Percentiles rank a stretch among this genome's conserved stretches.
Conservation (phyloP, 768 basidiomycete genomes). For the Boletus pseudopeckii region DNA sequence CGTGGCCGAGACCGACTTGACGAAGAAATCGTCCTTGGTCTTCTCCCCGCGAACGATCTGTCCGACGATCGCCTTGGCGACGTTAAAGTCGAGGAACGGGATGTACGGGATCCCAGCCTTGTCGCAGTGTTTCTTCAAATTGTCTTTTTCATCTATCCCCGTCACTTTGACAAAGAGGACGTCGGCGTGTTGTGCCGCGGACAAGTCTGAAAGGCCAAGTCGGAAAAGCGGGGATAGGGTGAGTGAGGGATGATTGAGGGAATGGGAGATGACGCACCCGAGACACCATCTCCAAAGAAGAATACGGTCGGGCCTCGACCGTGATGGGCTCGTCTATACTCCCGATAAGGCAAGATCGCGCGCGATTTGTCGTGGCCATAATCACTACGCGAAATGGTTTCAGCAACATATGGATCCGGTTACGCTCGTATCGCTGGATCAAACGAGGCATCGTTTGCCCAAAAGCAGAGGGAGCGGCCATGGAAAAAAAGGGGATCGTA, state of each 20-base stretch:
- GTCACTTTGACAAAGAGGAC: slow-evolving; percentile 92
- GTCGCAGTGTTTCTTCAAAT: slow-evolving; percentile 79
- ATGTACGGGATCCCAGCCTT: slow-evolving; percentile 77
- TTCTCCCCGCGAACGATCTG: slow-evolving; percentile 68
- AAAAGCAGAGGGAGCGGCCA: neutral
- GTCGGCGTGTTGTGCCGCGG: slow-evolving; percentile 90
- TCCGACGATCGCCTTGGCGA: slow-evolving; percentile 57
- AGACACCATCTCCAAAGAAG: slow-evolving; percentile 98
- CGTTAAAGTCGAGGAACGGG: slow-evolving; percentile 68
- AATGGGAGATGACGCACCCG: slow-evolving; percentile 50
- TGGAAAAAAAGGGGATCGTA: slow-evolving; percentile 27
- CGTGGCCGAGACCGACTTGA: neutral
- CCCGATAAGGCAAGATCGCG: slow-evolving; percentile 83
- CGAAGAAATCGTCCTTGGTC: slow-evolving; percentile 21
- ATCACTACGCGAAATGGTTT: slow-evolving; percentile 36
- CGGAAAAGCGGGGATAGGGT: neutral
- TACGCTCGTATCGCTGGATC: neutral
- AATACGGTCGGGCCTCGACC: slow-evolving; percentile 65
- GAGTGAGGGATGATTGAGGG: neutral
- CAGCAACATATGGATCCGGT: neutral
- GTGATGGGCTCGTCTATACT: slow-evolving; percentile 35
- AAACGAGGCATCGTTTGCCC: neutral
- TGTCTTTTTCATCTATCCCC: slow-evolving; percentile 67
- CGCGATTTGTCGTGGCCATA: slow-evolving; percentile 97
- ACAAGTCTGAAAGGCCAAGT: slow-evolving; percentile 66